Base-by-base conservation (phyloP, 1,284 basidiomycete species). In the Cutaneotrichosporon arboriforme region DNA sequence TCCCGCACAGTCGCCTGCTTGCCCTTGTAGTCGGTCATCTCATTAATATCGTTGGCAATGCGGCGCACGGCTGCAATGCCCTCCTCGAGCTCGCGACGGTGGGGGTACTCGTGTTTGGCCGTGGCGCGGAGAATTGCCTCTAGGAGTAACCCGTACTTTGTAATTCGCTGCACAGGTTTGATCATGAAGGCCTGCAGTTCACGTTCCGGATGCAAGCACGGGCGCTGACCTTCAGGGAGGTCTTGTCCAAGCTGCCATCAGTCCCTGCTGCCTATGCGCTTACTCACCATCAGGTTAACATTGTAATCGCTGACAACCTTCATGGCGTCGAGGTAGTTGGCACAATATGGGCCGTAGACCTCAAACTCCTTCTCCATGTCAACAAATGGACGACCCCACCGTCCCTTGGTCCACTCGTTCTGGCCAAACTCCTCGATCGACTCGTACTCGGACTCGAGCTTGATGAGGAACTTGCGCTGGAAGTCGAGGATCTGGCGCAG, bases 301-400 rank as follows among this genome's bases (percentile, higher is more conserved):
- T 90, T 88, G 69, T 90, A 87, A 54, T 84, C 83, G 51, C 91
- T 81, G 79, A 94, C 85, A 41, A 93, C 81, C 51, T 90, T 85
- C 70, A 87, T 83, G 46, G 90, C 86, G 69, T 86, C 84, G 37
- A 87, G 88, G 76, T 93, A 93, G 76, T 98, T 97, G 42, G 91
- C 91, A 74, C 94, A 98, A 74, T 97, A 98, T 4, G 93, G 92
- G 69, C 96, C 92, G 75, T 99, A 99, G 36, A 90, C 88, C 44
- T 84, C 81, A 70, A 97, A 96, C 63, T 91, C 88, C 54, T 89
- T 83, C 80, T 98, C 94, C 88, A 73, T 71, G 48, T 77, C 75
- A 23, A 79, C 75, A 59, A 93, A 94, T 57, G 83, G 84, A 54
- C 81, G 77, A 41, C 89, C 94, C 94, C 92, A 97, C 62, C 82